A percentile compares a stretch with the other conserved stretches of the same genome.
These are phyloP conservation scores for Schrenkiella parvula DNA, from an alignment of 345 rosid genomes.

Conservation along the genomic window DNA sequence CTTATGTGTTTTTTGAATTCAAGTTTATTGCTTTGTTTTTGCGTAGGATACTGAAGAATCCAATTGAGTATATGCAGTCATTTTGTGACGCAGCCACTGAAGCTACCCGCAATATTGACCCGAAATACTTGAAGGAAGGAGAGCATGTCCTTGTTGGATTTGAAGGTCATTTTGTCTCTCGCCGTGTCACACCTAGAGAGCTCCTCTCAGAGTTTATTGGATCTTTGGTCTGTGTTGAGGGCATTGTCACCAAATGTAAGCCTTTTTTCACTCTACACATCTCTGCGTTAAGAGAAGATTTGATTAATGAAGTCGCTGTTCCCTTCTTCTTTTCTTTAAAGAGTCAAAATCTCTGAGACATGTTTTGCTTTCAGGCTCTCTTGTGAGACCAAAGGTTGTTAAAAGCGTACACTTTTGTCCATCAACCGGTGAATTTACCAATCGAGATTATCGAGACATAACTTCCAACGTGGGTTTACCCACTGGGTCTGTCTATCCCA, in stretches of 20 bases:
- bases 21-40: not conserved
- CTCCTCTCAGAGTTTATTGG: conserved; percentile 95
- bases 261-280: not conserved
- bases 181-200: conserved; percentile 86
- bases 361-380: conserved; percentile 60
- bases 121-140: conserved; percentile 79
- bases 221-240: conserved; percentile 92
- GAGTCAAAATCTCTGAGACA: not conserved
- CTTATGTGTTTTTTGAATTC: not conserved
- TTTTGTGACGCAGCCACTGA: conserved; percentile 94
- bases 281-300: not conserved
- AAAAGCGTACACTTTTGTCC: conserved; percentile 97
- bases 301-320: not conserved
- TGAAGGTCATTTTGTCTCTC: conserved; percentile 96
- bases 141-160: conserved; percentile 81
- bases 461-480: conserved; percentile 87
- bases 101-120: conserved; percentile 60
- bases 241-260: conserved; percentile 93
- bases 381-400: conserved; percentile 97
- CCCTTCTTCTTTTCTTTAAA: not conserved
- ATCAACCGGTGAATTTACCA: conserved; percentile 58
- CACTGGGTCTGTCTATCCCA: conserved; percentile 97
- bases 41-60: conserved; percentile 70
- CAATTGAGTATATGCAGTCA: conserved; percentile 84
- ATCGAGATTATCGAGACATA: conserved; percentile 89